These are phyloP conservation scores for Magnusiomyces clavatus DNA, from an alignment of 1,139 yeast species.

Conservation along the genomic window DNA sequence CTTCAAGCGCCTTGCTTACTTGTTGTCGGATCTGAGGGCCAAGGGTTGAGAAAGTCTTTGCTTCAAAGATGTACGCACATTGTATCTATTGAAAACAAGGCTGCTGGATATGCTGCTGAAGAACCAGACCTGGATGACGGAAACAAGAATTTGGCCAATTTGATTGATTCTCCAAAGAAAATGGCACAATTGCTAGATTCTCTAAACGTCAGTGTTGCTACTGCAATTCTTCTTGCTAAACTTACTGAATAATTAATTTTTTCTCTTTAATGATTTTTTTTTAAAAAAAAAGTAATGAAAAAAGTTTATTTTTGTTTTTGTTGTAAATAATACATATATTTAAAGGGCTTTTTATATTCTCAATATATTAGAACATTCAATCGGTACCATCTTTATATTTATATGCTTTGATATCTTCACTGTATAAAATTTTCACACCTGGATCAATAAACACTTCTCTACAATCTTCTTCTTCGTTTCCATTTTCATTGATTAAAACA, in stretches of 20 bases:
- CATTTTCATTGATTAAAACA: constrained; percentile 78
- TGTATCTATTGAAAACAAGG: constrained; percentile 40
- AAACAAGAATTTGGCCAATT: background rate
- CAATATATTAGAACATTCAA: too few species aligned
- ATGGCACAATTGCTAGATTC: constrained; percentile 55
- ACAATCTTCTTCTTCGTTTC: constrained; percentile 71
- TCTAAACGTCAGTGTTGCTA: constrained; percentile 83
- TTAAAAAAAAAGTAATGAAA: constrained; percentile 6
- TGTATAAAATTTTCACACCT: constrained; percentile 11
- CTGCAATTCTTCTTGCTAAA: constrained; percentile 55
- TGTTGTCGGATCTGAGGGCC: constrained; percentile 80
- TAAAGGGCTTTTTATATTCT: background rate
- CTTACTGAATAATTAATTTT: constrained; percentile 22
- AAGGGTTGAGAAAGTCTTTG: constrained; percentile 65
- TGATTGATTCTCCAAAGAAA: constrained; percentile 16
- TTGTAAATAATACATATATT: background rate
- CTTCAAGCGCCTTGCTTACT: constrained; percentile 50
- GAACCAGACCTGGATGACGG: constrained; percentile 16
- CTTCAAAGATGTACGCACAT: constrained; percentile 55
- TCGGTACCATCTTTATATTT: background rate
- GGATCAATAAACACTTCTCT: constrained; percentile 71
- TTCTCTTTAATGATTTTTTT: too few species aligned
- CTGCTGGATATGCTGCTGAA: background rate
- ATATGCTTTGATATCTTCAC: too few species aligned
- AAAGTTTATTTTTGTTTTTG: too few species aligned